Base-by-base conservation (phyloP, 305 asterid genomes). In the Petunia hybrid region DNA sequence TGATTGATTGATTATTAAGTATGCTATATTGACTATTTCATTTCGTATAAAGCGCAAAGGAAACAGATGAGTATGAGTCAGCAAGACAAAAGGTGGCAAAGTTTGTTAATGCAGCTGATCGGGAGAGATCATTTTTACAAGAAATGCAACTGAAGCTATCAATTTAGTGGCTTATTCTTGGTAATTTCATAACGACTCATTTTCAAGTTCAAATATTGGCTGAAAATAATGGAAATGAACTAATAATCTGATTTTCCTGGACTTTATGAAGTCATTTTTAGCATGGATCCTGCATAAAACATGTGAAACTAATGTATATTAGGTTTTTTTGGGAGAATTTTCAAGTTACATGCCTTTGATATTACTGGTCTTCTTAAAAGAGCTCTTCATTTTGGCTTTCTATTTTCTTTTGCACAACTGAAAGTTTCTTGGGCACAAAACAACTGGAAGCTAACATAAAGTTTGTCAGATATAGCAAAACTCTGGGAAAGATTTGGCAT, bases 71-170 rank as follows among this genome's bases (percentile, higher is more conserved):
- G 86, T 96, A 91, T 64, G 99, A 96, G 81, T 85, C 84, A 61
- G 97, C 99, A 40, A 90, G 99, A 86, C 90, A 89, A 80, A 96
- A 96, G 92, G 95, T 96, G 69, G 98, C 99, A 35, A 83, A 84
- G 60, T 96, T 96, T 80, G 87, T 96, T 63, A 91, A 94, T 82
- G 98, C 98, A 0, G 61, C 89, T 3, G 90, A n/a, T n/a, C n/a
- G 84, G 78, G 91, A 80, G 98, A 96, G 91, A 92, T 96, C 71
- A 95, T 96, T 85, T 96, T 96, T 82, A 94, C 99, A 42, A 86
- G 90, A 85, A 96, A 96, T 89, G 99, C 99, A 76, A 94, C 99
- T 1, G 98, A 96, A 89, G 99, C 98, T 53, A 94, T 96, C 79
- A 94, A 96, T 85, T 87, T 94, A 73, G 98, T 96, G 86, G 99